A percentile compares a stretch with the other conserved stretches of the same genome.
phyloP scores from a whole-genome alignment of 2,329 filamentous ascomycete species.

The Paecilomyces sp. region DNA sequence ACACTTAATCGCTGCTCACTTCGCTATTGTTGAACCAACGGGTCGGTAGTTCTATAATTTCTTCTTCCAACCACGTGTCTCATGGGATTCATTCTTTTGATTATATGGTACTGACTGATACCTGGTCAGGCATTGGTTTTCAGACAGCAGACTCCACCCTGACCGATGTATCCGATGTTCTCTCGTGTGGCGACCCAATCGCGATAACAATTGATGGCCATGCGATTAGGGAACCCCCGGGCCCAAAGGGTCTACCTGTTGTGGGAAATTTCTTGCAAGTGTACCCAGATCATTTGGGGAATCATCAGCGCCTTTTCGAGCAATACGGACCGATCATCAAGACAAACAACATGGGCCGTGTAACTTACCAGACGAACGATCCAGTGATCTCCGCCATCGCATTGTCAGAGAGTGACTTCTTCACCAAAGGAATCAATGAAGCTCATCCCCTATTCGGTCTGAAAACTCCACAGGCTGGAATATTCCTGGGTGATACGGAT shows the following conservation, averaged over 20 bases:
- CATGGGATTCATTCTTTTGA: background rate
- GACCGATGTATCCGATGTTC: conserved; percentile 11
- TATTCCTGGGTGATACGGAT: conserved; percentile 27
- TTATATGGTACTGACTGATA: background rate
- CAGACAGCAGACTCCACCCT: conserved; percentile 7
- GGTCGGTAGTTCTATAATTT: conserved; percentile 9
- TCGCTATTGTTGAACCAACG: conserved; percentile 22
- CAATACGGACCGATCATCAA: conserved; percentile 47
- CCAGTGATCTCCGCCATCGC: conserved; percentile 46
- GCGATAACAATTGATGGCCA: conserved; percentile 20
- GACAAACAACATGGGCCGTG: conserved; percentile 46
- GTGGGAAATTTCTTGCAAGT: conserved; percentile 50
- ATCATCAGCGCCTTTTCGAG: conserved; percentile 49
- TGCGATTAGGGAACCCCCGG: conserved; percentile 9
- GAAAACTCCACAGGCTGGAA: conserved; percentile 15
- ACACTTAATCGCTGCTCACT: conserved; percentile 18
- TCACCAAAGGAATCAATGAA: conserved; percentile 45
- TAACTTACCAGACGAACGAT: conserved; percentile 14
- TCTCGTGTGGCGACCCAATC: conserved; percentile 7
- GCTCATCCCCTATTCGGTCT: conserved; percentile 22
- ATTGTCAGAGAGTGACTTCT: conserved; percentile 46
- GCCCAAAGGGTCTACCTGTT: conserved; percentile 21
- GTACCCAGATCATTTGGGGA: conserved; percentile 52
- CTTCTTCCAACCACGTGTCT: background rate
- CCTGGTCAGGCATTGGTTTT: conserved; percentile 13